A percentile compares a stretch with the other conserved stretches of the same genome.
Conservation (phyloP, 1,284 basidiomycete species). For the Sporisorium iseilematis-ciliati region DNA sequence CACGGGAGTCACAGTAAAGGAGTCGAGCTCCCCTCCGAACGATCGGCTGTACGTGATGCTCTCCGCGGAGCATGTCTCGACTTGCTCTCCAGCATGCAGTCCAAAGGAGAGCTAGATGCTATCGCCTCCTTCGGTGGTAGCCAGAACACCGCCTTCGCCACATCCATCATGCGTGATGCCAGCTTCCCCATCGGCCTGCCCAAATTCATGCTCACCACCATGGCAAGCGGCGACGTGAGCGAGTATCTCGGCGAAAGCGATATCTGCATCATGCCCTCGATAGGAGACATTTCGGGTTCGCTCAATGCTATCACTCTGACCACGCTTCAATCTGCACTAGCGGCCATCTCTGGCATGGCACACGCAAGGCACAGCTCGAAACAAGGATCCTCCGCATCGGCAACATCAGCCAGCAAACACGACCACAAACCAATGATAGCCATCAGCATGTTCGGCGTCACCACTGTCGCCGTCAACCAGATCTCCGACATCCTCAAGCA, state of each 20-base stretch:
- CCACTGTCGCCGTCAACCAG: slow-evolving; percentile 32
- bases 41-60: slow-evolving; percentile 20
- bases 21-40: slow-evolving; percentile 2
- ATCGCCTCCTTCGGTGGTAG: slow-evolving; percentile 47
- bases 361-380: slow-evolving; percentile 6
- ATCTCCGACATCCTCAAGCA: slow-evolving; percentile 34
- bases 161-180: slow-evolving; percentile 40
- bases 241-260: slow-evolving; percentile 45
- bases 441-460: slow-evolving; percentile 51
- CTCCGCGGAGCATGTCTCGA: slow-evolving; percentile 20
- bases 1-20: neutral
- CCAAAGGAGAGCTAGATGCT: slow-evolving; percentile 9
- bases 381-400: neutral
- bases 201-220: slow-evolving; percentile 48
- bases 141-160: slow-evolving; percentile 44
- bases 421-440: slow-evolving; percentile 36
- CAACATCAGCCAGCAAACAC: neutral
- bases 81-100: slow-evolving; percentile 11
- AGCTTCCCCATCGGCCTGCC: slow-evolving; percentile 41
- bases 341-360: slow-evolving; percentile 46
- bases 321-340: slow-evolving; percentile 26
- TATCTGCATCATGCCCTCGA: slow-evolving; percentile 44
- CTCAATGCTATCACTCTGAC: slow-evolving; percentile 41
- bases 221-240: slow-evolving; percentile 45
- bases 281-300: slow-evolving; percentile 47